A percentile compares a stretch with the other conserved stretches of the same genome.
Conservation (phyloP, 2,329 filamentous ascomycete genomes). For the Endoconidiophora polonica region DNA sequence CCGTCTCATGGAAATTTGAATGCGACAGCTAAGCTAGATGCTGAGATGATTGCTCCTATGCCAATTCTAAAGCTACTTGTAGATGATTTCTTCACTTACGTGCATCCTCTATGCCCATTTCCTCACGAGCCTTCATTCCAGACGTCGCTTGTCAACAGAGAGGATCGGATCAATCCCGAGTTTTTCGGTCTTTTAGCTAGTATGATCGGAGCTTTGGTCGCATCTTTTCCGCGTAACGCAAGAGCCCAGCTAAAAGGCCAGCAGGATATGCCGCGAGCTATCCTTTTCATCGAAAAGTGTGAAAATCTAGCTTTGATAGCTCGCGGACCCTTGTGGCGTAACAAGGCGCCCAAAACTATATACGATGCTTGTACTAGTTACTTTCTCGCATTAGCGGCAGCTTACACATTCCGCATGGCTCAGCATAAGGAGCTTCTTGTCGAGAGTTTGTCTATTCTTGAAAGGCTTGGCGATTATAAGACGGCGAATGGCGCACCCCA, state of each 20-base stretch:
- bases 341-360: conserved; percentile 31
- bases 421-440: conserved; percentile 53
- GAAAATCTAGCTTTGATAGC: conserved; percentile 52
- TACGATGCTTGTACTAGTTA: conserved; percentile 56
- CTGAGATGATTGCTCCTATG: conserved; percentile 56
- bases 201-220: conserved; percentile 58
- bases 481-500: conserved; percentile 24
- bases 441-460: conserved; percentile 47
- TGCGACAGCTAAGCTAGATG: conserved; percentile 26
- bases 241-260: conserved; percentile 51
- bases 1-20: conserved; percentile 1
- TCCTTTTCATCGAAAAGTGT: conserved; percentile 54
- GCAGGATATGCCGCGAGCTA: conserved; percentile 50
- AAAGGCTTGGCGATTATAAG: conserved; percentile 11
- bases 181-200: conserved; percentile 57
- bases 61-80: conserved; percentile 51
- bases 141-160: conserved; percentile 46
- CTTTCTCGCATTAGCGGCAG: conserved; percentile 50
- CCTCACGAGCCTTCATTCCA: conserved; percentile 66
- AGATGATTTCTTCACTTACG: conserved; percentile 71
- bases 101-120: conserved; percentile 61
- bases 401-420: conserved; percentile 52
- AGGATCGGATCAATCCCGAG: conserved; percentile 47
- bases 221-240: conserved; percentile 59
- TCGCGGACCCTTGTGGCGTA: conserved; percentile 37